Evolutionary conservation across 345 rosid species (phyloP).

Genomic region (Kernera saxatilis): DNA sequence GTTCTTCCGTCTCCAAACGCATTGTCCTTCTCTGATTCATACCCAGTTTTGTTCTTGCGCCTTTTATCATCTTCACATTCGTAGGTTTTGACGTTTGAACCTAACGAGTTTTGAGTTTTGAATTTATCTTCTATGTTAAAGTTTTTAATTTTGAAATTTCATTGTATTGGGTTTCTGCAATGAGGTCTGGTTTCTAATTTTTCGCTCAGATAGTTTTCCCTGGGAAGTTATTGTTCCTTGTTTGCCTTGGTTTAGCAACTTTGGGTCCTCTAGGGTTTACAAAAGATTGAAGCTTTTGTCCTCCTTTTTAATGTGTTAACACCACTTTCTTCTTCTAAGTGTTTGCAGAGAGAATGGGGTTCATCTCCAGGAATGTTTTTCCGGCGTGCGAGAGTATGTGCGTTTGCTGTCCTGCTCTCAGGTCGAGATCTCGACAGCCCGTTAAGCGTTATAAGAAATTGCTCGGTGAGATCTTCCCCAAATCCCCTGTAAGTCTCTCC

Average conservation of each 20-base stretch:
- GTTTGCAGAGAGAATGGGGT: slow-evolving; percentile 67
- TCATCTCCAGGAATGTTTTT: slow-evolving; percentile 80
- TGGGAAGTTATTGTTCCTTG: not conserved
- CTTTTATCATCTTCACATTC: not conserved
- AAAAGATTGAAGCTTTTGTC: slow-evolving; percentile 11
- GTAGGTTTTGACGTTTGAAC: not conserved
- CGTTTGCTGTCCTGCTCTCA: slow-evolving; percentile 93
- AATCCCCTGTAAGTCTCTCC: slow-evolving; percentile 56
- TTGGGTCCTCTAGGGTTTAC: slow-evolving; percentile 1
- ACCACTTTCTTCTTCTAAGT: not conserved
- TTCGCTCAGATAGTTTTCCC: not conserved
- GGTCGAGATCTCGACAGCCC: slow-evolving; percentile 97
- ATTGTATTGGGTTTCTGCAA: not conserved
- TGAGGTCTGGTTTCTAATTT: not conserved
- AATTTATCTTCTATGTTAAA: not conserved
- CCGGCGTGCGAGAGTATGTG: slow-evolving; percentile 98
- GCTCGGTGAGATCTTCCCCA: slow-evolving; percentile 89
- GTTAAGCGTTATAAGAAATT: slow-evolving; percentile 94
- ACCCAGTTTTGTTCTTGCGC: not conserved
- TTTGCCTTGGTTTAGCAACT: slow-evolving; percentile 14
- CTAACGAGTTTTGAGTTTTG: too few relatives aligned
- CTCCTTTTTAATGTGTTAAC: not conserved
- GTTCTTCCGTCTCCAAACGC: not conserved
- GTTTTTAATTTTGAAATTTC: slow-evolving; percentile 2
- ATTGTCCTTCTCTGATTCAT: not conserved